phyloP scores from a whole-genome alignment of 1,139 yeast genomes.

The Suhomyces kunorum region DNA sequence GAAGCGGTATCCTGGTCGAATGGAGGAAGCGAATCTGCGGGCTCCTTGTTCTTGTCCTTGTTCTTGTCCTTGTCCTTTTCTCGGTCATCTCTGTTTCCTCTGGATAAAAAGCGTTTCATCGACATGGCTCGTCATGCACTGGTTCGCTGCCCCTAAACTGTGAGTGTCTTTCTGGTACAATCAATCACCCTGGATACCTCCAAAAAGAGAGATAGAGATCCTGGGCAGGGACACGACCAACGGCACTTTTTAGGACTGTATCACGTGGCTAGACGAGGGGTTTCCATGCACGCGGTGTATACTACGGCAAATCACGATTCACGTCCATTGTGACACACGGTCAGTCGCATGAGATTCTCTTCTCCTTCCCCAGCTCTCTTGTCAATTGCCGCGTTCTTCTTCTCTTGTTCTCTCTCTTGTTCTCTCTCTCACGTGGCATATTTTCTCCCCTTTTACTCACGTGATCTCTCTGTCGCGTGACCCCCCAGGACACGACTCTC shows the following conservation, averaged over 20 bases:
- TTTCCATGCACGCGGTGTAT: too few relatives aligned
- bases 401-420: too few relatives aligned
- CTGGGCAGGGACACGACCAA: background rate
- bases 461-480: conserved; percentile 5
- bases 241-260: too few relatives aligned
- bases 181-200: conserved; percentile 1
- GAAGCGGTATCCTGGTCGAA: conserved; percentile 15
- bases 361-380: too few relatives aligned
- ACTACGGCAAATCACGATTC: too few relatives aligned
- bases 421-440: conserved; percentile 1
- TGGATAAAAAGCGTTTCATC: conserved; percentile 15
- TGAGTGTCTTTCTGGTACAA: background rate
- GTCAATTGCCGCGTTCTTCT: too few relatives aligned
- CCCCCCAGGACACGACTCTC: conserved; percentile 2
- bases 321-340: too few relatives aligned
- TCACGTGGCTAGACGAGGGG: background rate
- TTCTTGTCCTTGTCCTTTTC: conserved; percentile 10
- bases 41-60: background rate
- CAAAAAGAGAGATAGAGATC: background rate
- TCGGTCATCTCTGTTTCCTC: conserved; percentile 11
- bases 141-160: background rate
- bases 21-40: background rate
- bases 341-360: too few relatives aligned
- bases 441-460: conserved; percentile 1
- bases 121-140: conserved; percentile 9